Evolutionary conservation across 345 rosid species (phyloP).

Genomic region (Trapa bicornis): DNA sequence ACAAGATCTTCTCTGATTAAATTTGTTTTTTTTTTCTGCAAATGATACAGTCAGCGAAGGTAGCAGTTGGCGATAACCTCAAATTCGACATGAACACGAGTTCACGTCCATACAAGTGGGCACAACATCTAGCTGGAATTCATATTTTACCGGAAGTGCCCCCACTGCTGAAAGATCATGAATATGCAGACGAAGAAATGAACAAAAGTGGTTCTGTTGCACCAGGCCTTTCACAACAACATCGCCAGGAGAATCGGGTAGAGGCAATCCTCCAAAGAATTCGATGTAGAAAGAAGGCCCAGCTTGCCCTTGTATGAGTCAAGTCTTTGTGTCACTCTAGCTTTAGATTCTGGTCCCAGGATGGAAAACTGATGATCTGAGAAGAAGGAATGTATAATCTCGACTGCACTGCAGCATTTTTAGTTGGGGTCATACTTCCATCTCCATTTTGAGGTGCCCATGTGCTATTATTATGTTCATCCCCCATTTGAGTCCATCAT

Average conservation of each 20-base stretch:
- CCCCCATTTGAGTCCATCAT: too few relatives aligned
- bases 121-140: conserved; percentile 86
- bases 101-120: conserved; percentile 88
- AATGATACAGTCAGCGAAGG: conserved; percentile 58
- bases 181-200: conserved; percentile 33
- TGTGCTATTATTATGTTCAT: too few relatives aligned
- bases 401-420: neutral
- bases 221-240: conserved; percentile 40
- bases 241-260: conserved; percentile 63
- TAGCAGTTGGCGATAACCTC: conserved; percentile 40
- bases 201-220: conserved; percentile 32
- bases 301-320: conserved; percentile 75
- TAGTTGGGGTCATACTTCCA: neutral
- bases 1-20: conserved; percentile 2
- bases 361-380: neutral
- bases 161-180: conserved; percentile 41
- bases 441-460: neutral
- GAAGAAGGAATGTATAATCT: neutral
- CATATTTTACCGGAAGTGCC: conserved; percentile 83
- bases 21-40: conserved; percentile 3
- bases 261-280: conserved; percentile 63
- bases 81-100: conserved; percentile 48
- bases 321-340: conserved; percentile 30
- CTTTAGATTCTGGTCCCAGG: conserved; percentile 9
- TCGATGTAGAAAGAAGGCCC: conserved; percentile 54